Evolutionary conservation across 768 basidiomycete species (phyloP).

Genomic region (Leccinum variicolor): DNA sequence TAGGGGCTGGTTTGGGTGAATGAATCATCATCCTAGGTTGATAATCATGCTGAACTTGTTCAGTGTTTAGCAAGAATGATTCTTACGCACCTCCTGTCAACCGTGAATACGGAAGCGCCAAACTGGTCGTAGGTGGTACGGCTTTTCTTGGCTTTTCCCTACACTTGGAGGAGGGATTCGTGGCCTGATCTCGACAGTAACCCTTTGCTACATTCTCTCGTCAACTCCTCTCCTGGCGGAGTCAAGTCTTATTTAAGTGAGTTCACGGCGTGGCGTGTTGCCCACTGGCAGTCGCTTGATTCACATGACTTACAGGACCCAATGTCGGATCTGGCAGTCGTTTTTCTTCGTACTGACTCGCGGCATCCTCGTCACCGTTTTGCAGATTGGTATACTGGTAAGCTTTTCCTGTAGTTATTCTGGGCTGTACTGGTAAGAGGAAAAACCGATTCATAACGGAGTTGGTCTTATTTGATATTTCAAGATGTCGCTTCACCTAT

Average conservation of each 20-base stretch:
- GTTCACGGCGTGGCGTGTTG: neutral
- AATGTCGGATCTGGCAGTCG: constrained; percentile 2
- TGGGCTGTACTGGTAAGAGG: constrained; percentile 9
- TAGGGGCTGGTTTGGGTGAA: constrained; percentile 8
- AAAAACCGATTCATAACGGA: too few relatives aligned
- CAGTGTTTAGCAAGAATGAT: neutral
- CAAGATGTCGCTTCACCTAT: constrained; percentile 7
- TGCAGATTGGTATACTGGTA: constrained; percentile 7
- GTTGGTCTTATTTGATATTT: neutral
- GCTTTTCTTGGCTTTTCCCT: neutral
- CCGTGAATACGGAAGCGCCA: neutral
- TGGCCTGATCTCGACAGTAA: constrained; percentile 2
- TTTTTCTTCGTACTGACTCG: constrained; percentile 13
- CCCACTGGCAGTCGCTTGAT: neutral
- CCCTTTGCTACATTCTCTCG: constrained; percentile 9
- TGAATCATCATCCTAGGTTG: neutral
- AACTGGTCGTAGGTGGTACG: neutral
- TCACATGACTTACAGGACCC: neutral
- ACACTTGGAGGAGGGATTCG: constrained; percentile 6
- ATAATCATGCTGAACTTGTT: neutral
- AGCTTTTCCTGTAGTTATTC: neutral
- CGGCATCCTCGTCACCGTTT: constrained; percentile 13
- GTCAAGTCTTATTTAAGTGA: constrained; percentile 6
- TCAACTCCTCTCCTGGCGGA: constrained; percentile 3
- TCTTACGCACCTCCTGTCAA: neutral